Percentiles rank a stretch among this genome's conserved stretches.
Evolutionary conservation across 768 basidiomycete genomes (phyloP).

Genomic region (Termitomyces sp.): DNA sequence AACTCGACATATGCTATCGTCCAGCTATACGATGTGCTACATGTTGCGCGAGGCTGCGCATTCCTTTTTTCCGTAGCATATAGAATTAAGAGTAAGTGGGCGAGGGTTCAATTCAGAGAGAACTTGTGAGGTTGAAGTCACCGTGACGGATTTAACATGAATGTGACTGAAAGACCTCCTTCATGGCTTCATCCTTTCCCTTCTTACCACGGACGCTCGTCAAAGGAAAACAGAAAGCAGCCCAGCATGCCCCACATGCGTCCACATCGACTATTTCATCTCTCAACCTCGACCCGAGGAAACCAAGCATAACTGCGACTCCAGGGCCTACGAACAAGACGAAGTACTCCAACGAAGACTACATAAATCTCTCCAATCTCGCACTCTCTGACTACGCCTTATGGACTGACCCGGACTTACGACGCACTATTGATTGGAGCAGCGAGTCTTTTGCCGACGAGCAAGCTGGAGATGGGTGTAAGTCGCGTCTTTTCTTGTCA

Average conservation of each 20-base stretch:
- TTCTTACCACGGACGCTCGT: constrained; percentile 48
- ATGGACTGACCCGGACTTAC: constrained; percentile 59
- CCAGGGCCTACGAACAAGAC: background rate
- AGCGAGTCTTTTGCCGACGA: constrained; percentile 3
- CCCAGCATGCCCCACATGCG: background rate
- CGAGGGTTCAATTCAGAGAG: no score
- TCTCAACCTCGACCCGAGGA: background rate
- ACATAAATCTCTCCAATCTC: constrained; percentile 47
- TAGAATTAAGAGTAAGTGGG: no score
- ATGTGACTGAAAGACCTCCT: no score
- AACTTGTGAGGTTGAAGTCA: no score
- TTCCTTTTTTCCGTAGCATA: no score
- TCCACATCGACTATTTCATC: background rate
- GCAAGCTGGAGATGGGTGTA: constrained; percentile 36
- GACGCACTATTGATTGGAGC: constrained; percentile 42
- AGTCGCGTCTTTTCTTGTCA: constrained; percentile 19
- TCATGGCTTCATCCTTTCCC: constrained; percentile 30
- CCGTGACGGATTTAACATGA: no score
- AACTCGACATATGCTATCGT: no score
- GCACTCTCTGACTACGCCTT: constrained; percentile 69
- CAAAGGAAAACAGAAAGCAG: constrained; percentile 24
- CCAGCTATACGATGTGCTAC: no score
- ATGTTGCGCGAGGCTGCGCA: no score
- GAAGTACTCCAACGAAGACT: constrained; percentile 33
- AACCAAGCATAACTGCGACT: background rate